Base-by-base conservation (phyloP, 2,329 filamentous ascomycete species). In the Penicillium capsulatum region DNA sequence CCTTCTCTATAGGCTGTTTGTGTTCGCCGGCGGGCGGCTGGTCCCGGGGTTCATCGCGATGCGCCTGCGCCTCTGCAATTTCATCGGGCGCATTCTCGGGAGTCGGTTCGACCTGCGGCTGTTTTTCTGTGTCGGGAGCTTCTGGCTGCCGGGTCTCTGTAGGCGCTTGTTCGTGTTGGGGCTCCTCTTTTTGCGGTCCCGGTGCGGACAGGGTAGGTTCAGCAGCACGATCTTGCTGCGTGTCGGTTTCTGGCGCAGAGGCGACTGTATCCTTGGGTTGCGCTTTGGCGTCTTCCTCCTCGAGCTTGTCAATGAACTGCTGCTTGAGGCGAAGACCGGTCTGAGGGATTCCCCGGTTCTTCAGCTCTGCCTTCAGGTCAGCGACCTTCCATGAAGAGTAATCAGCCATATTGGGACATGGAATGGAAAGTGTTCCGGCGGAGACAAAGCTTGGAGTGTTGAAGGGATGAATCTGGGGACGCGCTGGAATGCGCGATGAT, bases 361-460 rank as follows among this genome's bases (percentile, higher is more conserved):
- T 88, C 29, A 90, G 74, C 69, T 89, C 84, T 15, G 79, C 78
- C 64, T 83, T 84, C 42, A 91, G 75, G 56, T 89, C 83, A 22
- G 81, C 72, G 47, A 91, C 86, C 67, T 86, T 90, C 57, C 82
- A 74, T 64, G 72, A 74, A 39, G 60, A 70, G 60, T 73, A 78
- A 50, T 77, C 73, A 44, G 68, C 65, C 74, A 76, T 77, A 22
- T 28, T 60, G 35, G 15, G 10, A 27, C 47, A 50, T 54, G 20
- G 26, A 11, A 7, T 28, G 26, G 5, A 11, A 28, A 14, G 11
- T 24, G 17, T 17, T 31, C 22, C 30, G 22, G 26, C 27, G 27
- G 32, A 17, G 13, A 17, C 15, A 17, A 20, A 30, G 27, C n/a
- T n/a, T n/a, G n/a, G n/a, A n/a, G n/a, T 7, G 17, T 28, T 16